These are phyloP conservation scores for Talaromyces liani DNA, from an alignment of 495 filamentous ascomycete genomes.

Conservation along the genomic window DNA sequence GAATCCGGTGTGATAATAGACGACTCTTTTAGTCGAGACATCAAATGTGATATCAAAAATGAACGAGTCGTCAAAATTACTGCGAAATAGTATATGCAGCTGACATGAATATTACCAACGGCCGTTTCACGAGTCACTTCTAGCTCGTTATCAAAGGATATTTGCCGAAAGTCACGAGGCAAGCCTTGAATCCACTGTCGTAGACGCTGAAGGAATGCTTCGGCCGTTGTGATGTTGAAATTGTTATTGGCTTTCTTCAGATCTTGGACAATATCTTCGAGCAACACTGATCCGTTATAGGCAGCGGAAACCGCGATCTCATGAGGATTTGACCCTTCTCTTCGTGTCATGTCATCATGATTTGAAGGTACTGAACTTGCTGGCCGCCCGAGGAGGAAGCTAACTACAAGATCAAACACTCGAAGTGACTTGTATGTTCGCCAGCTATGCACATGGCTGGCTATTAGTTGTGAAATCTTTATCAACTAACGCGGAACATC, in stretches of 20 bases:
- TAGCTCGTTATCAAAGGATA: slow-evolving; percentile 13
- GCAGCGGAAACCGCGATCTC: slow-evolving; percentile 19
- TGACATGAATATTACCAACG: slow-evolving; percentile 32
- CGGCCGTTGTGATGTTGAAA: slow-evolving; percentile 21
- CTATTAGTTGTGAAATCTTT: background rate
- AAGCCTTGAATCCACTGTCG: slow-evolving; percentile 29
- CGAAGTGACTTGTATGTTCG: slow-evolving; percentile 38
- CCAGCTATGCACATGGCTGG: slow-evolving; percentile 16
- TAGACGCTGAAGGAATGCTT: slow-evolving; percentile 24
- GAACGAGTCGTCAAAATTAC: slow-evolving; percentile 35
- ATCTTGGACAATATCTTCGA: slow-evolving; percentile 27
- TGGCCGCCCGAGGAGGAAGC: slow-evolving; percentile 36
- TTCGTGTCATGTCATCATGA: slow-evolving; percentile 13
- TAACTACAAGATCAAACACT: slow-evolving; percentile 34
- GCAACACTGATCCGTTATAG: slow-evolving; percentile 24
- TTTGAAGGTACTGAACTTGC: slow-evolving; percentile 20
- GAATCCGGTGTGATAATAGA: background rate
- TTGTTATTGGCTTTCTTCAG: slow-evolving; percentile 15
- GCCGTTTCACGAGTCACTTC: slow-evolving; percentile 16
- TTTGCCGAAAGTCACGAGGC: slow-evolving; percentile 7
- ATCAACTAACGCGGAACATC: background rate
- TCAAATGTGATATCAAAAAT: slow-evolving; percentile 30
- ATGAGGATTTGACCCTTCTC: background rate
- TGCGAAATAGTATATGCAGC: slow-evolving; percentile 37
- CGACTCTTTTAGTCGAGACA: slow-evolving; percentile 25